Percentiles rank a stretch among this genome's conserved stretches.
Conservation (phyloP, 1,284 basidiomycete genomes). For the Cryptococcus depauperatus region DNA sequence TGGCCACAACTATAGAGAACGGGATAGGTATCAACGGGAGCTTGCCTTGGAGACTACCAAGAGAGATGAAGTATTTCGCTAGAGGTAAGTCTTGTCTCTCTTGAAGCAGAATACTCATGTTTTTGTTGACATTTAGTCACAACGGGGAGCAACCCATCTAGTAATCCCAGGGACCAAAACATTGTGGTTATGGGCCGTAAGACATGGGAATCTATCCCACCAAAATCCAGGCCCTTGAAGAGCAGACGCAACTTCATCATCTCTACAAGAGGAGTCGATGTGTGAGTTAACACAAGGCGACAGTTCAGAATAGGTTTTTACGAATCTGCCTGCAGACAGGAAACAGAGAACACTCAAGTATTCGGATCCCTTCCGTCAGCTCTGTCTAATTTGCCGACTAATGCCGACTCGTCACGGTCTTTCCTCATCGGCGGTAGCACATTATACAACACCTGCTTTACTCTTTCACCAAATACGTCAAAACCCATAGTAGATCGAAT, state of each 20-base stretch:
- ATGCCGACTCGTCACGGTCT: slow-evolving; percentile 24
- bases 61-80: slow-evolving; percentile 91
- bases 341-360: slow-evolving; percentile 17
- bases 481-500: slow-evolving; percentile 63
- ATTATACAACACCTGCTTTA: slow-evolving; percentile 71
- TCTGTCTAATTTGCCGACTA: slow-evolving; percentile 13
- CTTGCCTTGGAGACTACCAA: slow-evolving; percentile 82
- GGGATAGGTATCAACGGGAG: slow-evolving; percentile 71
- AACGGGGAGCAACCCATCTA: slow-evolving; percentile 24
- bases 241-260: slow-evolving; percentile 75
- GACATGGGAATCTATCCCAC: slow-evolving; percentile 97
- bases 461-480: slow-evolving; percentile 37
- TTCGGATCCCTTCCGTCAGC: slow-evolving; percentile 36
- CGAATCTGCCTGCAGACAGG: slow-evolving; percentile 3
- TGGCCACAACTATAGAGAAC: slow-evolving; percentile 78
- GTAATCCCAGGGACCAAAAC: slow-evolving; percentile 49
- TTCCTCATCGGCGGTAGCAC: slow-evolving; percentile 90
- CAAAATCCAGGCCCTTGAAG: slow-evolving; percentile 71
- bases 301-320: too few species aligned
- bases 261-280: slow-evolving; percentile 56
- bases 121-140: slow-evolving; percentile 27
- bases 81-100: slow-evolving; percentile 43
- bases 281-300: too few species aligned
- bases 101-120: neutral
- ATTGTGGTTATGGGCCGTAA: slow-evolving; percentile 92